Base-by-base conservation (phyloP, 768 basidiomycete genomes). In the Auricularia sp. region DNA sequence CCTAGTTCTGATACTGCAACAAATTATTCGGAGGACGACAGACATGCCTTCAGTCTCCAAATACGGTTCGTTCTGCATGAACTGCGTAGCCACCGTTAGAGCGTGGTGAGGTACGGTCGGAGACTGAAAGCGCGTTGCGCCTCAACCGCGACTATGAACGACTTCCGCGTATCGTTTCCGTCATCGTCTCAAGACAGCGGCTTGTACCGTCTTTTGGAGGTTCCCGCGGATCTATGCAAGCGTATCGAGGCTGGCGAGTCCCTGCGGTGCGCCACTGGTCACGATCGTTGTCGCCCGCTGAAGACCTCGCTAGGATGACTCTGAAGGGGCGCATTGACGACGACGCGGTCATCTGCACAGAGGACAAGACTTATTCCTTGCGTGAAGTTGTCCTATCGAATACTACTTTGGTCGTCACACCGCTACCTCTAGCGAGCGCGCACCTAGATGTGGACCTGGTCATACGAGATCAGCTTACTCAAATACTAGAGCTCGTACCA, bases 301-400 rank as follows among this genome's bases (percentile, higher is more conserved):
- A 63, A 37, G 21, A 11, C 39, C 62, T 64, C 62, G 65, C 65
- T 64, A 89, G 89, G 51, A 73, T 94, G 63, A 80, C 81, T 34
- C 88, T 98, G 76, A 95, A 94, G 73, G 96, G 95, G 6, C 78
- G 85, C 54, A 74, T 84, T 1, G 81, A 82, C 35, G 94, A 98
- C 69, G 89, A 95, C 69, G 96, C 95, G 0, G 94, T 97, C 0
- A 77, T 96, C 8, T 98, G 96, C 73, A 96, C 94, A 0, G 69
- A 79, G 0, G 81, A 87, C 65, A 85, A 83, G 72, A 98, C 96
- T 0, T 99, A 89, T 72, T 71, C 83, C 2, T 77, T 98, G 34
- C 87, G 95, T 64, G 89, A 94, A 0, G 87, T 98, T n/a, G 81
- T 82, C 8, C 78, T 97, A 59, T 97, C 94, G 18, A 98, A 98